Conservation (phyloP, 2,329 filamentous ascomycete genomes). For the Monilinia polystroma region DNA sequence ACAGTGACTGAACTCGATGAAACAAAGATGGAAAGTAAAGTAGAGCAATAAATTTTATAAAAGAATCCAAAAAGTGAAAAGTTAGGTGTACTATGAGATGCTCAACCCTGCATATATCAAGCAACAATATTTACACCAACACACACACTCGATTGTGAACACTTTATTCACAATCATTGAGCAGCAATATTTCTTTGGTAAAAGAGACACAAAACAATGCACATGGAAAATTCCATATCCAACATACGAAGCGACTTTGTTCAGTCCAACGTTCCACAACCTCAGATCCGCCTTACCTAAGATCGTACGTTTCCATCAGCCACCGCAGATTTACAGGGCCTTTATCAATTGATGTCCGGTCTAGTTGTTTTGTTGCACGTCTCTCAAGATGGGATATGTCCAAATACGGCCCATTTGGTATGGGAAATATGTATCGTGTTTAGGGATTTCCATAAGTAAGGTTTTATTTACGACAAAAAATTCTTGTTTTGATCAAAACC, state of each 20-base stretch:
- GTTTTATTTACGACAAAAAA: neutral
- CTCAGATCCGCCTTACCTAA: slow-evolving; percentile 7
- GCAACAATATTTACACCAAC: too few species aligned
- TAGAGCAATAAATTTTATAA: too few species aligned
- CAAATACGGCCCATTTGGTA: slow-evolving; percentile 1
- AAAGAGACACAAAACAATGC: too few species aligned
- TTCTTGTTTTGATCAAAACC: neutral
- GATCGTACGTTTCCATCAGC: slow-evolving; percentile 10
- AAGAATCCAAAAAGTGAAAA: too few species aligned
- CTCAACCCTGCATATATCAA: too few species aligned
- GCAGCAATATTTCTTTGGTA: too few species aligned
- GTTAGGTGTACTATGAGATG: too few species aligned
- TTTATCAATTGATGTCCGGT: neutral
- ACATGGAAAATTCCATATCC: neutral
- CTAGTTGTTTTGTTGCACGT: slow-evolving; percentile 20
- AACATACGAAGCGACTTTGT: neutral
- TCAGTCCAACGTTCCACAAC: slow-evolving; percentile 14
- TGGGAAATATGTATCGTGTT: slow-evolving; percentile 12
- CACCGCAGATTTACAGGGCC: slow-evolving; percentile 8
- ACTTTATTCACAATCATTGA: too few species aligned
- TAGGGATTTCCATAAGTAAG: neutral
- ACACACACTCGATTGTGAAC: too few species aligned
- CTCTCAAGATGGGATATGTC: slow-evolving; percentile 20
- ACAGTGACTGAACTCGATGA: too few species aligned
- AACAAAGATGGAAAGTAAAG: too few species aligned